phyloP scores from a whole-genome alignment of 2,329 filamentous ascomycete species.

The Rhexocercosporidium sp. region DNA sequence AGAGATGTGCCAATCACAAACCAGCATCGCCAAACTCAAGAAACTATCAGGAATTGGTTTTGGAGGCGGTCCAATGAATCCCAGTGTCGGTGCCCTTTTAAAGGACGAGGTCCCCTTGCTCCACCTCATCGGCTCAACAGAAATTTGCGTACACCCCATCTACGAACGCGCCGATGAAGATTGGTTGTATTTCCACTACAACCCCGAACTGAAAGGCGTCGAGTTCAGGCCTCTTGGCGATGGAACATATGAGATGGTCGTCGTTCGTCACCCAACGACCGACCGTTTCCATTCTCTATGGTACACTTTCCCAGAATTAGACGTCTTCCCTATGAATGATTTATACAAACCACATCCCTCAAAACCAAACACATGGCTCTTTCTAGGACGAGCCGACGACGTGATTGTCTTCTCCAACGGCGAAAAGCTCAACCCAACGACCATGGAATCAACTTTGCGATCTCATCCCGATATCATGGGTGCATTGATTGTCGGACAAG shows the following conservation, averaged over 20 bases:
- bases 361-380: slow-evolving; percentile 44
- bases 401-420: slow-evolving; percentile 50
- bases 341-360: slow-evolving; percentile 46
- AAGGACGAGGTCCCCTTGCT: not conserved
- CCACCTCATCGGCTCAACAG: not conserved
- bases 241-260: not conserved
- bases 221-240: not conserved
- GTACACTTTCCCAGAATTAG: slow-evolving; percentile 43
- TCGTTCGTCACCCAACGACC: not conserved
- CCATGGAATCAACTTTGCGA: slow-evolving; percentile 45
- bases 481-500: slow-evolving; percentile 44
- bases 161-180: not conserved
- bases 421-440: slow-evolving; percentile 50
- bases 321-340: slow-evolving; percentile 46
- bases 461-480: slow-evolving; percentile 42
- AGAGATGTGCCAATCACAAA: not conserved
- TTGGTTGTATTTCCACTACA: not conserved
- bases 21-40: not conserved
- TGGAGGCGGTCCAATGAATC: not conserved
- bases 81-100: not conserved
- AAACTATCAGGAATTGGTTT: not conserved
- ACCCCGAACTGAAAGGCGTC: not conserved
- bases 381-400: slow-evolving; percentile 47
- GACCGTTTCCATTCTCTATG: slow-evolving; percentile 34
- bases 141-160: not conserved